These are phyloP conservation scores for Aspergillus olivimuriae DNA, from an alignment of 495 filamentous ascomycete species.

Conservation along the genomic window DNA sequence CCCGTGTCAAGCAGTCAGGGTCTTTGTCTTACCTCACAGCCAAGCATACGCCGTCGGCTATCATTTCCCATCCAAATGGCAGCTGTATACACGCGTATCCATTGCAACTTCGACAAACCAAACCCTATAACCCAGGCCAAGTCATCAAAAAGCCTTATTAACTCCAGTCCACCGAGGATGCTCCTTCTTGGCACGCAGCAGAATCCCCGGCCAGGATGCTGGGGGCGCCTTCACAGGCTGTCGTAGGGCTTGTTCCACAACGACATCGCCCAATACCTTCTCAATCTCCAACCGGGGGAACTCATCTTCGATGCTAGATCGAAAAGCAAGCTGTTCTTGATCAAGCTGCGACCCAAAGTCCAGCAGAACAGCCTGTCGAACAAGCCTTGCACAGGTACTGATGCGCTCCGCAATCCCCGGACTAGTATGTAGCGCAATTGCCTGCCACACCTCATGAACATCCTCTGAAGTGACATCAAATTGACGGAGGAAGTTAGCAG, in stretches of 20 bases:
- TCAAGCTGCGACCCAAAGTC: slow-evolving; percentile 28
- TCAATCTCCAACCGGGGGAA: slow-evolving; percentile 34
- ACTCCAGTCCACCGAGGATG: slow-evolving; percentile 27
- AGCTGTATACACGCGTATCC: too few species aligned
- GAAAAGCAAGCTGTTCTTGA: slow-evolving; percentile 2
- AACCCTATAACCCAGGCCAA: too few species aligned
- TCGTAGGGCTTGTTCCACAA: slow-evolving; percentile 33
- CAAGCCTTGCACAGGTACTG: slow-evolving; percentile 22
- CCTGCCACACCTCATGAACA: slow-evolving; percentile 38
- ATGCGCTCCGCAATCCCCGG: slow-evolving; percentile 41
- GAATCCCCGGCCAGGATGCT: slow-evolving; percentile 25
- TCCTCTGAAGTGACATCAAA: slow-evolving; percentile 20
- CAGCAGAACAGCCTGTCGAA: slow-evolving; percentile 30
- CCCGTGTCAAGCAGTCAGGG: too few species aligned
- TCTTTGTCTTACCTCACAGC: too few species aligned
- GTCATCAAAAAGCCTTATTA: slow-evolving; percentile 38
- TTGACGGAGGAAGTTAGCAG: slow-evolving; percentile 19
- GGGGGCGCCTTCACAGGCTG: slow-evolving; percentile 34
- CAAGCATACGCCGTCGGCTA: too few species aligned
- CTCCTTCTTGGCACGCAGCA: slow-evolving; percentile 23
- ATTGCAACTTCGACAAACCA: too few species aligned
- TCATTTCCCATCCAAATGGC: too few species aligned
- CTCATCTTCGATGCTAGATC: slow-evolving; percentile 17
- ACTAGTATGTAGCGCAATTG: slow-evolving; percentile 38
- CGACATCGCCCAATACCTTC: slow-evolving; percentile 41